These are phyloP conservation scores for Stagonosporopsis vannaccii DNA, from an alignment of 2,329 filamentous ascomycete genomes.

Conservation along the genomic window DNA sequence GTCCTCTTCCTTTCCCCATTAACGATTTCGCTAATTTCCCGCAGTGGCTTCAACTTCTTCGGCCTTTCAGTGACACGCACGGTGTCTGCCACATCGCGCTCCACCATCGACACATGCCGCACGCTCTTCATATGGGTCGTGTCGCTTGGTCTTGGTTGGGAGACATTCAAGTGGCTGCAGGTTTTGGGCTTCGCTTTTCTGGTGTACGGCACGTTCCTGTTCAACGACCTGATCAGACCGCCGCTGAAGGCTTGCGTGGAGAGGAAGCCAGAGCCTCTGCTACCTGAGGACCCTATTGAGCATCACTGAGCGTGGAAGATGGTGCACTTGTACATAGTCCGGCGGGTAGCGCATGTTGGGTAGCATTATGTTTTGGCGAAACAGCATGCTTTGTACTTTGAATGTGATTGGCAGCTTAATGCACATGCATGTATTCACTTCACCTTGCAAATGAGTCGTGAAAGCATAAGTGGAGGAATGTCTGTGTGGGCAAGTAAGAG, in stretches of 20 bases:
- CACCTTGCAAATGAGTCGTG: background rate
- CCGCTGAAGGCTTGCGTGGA: conserved; percentile 73
- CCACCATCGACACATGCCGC: conserved; percentile 95
- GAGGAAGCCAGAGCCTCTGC: conserved; percentile 65
- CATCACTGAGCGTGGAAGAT: conserved; percentile 54
- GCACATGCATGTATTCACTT: background rate
- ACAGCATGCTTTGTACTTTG: background rate
- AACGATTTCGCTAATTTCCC: conserved; percentile 20
- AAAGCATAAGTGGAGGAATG: too few relatives aligned
- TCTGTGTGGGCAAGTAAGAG: background rate
- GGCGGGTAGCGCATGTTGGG: background rate
- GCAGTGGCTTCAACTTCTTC: conserved; percentile 97
- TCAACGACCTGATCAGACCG: conserved; percentile 90
- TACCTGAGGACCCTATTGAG: conserved; percentile 86
- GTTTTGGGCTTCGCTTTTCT: conserved; percentile 86
- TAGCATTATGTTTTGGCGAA: conserved; percentile 5
- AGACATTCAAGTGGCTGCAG: conserved; percentile 97
- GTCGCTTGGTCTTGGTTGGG: conserved; percentile 91
- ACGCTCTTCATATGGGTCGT: conserved; percentile 99
- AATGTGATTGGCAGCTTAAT: background rate
- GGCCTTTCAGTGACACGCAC: conserved; percentile 88
- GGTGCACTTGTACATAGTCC: conserved; percentile 1
- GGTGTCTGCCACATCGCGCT: conserved; percentile 91
- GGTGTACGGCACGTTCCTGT: conserved; percentile 95
- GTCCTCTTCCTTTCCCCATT: conserved; percentile 38